A percentile compares a stretch with the other conserved stretches of the same genome.
Evolutionary conservation across 1,139 yeast species (phyloP).

Genomic region (Saccharomycopsis hybrid): DNA sequence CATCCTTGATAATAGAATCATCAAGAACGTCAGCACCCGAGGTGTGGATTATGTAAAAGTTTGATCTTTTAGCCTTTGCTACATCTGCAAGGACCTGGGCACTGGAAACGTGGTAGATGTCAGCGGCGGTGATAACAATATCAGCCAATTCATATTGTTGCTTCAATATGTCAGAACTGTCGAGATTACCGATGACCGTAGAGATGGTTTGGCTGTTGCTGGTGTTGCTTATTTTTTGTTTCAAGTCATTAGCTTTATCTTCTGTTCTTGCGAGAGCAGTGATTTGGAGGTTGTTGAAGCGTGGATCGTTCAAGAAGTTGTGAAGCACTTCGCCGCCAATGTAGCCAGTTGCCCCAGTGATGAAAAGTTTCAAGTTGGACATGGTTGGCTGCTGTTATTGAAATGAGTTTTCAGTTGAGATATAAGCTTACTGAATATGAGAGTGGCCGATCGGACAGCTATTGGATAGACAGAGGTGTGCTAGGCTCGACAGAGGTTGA

Average conservation of each 20-base stretch:
- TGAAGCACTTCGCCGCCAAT: conserved; percentile 33
- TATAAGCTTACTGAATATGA: too few relatives aligned
- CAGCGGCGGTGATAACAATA: conserved; percentile 35
- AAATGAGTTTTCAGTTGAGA: too few relatives aligned
- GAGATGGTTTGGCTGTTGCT: conserved; percentile 25
- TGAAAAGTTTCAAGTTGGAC: conserved; percentile 1
- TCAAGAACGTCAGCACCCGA: conserved; percentile 34
- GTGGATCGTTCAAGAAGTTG: conserved; percentile 25
- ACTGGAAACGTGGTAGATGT: conserved; percentile 33
- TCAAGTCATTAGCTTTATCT: conserved; percentile 27
- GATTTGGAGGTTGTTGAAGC: conserved; percentile 24
- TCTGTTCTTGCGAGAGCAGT: conserved; percentile 30
- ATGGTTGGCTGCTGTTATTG: not conserved
- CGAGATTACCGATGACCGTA: conserved; percentile 28
- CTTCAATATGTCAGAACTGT: conserved; percentile 26
- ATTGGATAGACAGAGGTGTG: too few relatives aligned
- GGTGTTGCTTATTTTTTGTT: conserved; percentile 24
- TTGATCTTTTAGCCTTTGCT: conserved; percentile 4
- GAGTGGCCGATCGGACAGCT: too few relatives aligned
- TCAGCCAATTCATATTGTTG: conserved; percentile 28
- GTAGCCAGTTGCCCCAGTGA: conserved; percentile 35
- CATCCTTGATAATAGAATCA: conserved; percentile 26
- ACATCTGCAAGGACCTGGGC: conserved; percentile 26
- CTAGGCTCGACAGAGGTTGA: too few relatives aligned
- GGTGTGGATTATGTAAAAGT: conserved; percentile 30